Conservation (phyloP, 441 rosid genomes). For the Pelargonium fulgidum region DNA sequence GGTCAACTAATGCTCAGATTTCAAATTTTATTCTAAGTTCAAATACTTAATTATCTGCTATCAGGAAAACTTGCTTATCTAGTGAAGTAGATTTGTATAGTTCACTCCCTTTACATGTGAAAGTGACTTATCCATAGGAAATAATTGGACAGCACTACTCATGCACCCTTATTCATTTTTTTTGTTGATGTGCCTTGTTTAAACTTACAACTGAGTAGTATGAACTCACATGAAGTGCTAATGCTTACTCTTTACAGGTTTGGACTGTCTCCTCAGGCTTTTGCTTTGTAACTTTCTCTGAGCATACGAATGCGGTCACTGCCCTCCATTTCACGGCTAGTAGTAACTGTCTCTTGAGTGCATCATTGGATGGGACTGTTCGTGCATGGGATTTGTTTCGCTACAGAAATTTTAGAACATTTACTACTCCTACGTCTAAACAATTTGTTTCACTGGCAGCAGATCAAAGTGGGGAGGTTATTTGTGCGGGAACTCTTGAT, state of each 20-base stretch:
- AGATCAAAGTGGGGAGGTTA: constrained; percentile 87
- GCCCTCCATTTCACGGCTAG: constrained; percentile 96
- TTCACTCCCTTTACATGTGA: neutral
- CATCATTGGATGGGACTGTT: constrained; percentile 94
- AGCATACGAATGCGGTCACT: constrained; percentile 89
- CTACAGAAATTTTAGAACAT: constrained; percentile 88
- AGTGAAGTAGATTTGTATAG: neutral
- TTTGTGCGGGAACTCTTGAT: constrained; percentile 95
- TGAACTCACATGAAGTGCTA: constrained; percentile 12
- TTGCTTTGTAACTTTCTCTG: constrained; percentile 90
- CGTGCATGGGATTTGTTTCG: constrained; percentile 98
- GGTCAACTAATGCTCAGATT: neutral
- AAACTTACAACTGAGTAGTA: neutral
- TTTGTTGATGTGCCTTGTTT: neutral
- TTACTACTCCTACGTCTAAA: constrained; percentile 83
- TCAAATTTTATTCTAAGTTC: neutral
- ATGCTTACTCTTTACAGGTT: constrained; percentile 45
- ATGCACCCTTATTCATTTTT: neutral
- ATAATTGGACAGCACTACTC: neutral
- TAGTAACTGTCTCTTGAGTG: constrained; percentile 81
- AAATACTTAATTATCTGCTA: neutral
- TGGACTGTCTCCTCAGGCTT: constrained; percentile 95
- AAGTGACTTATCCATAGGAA: neutral
- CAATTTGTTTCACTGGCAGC: constrained; percentile 95
- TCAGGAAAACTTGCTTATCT: neutral